Percentiles rank a stretch among this genome's conserved stretches.
Conservation (phyloP, 352 stramenopile genomes). For the Phytopythium kandeliae region DNA sequence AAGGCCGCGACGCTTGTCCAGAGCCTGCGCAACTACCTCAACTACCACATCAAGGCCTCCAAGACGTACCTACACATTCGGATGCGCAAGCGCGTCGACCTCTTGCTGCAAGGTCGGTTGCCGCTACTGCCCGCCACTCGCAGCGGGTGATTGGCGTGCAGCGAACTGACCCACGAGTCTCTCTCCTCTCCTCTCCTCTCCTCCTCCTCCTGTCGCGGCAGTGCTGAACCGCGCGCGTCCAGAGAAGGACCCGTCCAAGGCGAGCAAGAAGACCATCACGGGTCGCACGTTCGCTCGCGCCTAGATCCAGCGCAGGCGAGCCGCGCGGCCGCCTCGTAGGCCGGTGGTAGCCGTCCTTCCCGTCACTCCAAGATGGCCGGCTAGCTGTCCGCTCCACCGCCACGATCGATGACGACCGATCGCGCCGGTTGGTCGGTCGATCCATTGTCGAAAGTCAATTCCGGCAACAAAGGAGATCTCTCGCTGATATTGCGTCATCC, state of each 20-base stretch:
- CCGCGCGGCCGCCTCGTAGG: background rate
- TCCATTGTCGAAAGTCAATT: no score
- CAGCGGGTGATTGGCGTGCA: no score
- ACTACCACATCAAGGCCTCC: constrained; percentile 96
- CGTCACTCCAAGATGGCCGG: no score
- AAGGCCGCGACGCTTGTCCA: constrained; percentile 86
- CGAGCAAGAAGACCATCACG: constrained; percentile 89
- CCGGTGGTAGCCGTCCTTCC: no score
- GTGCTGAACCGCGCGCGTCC: constrained; percentile 90
- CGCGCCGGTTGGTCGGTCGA: no score
- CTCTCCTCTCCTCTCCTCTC: no score
- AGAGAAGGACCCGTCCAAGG: constrained; percentile 86
- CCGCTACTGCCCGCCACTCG: no score
- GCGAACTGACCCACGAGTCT: no score
- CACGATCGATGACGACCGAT: no score
- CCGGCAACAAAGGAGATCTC: no score
- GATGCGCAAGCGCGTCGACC: constrained; percentile 92
- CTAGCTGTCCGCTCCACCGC: no score
- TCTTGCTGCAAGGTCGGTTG: constrained; percentile 84
- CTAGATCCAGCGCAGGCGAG: constrained; percentile 14
- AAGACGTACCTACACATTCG: constrained; percentile 96
- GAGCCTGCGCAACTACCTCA: constrained; percentile 91
- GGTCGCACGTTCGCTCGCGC: constrained; percentile 86
- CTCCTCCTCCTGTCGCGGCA: constrained; percentile 14
- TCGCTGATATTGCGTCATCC: no score